phyloP scores from a whole-genome alignment of 306 rosid species.

The Clitoria ternatea region DNA sequence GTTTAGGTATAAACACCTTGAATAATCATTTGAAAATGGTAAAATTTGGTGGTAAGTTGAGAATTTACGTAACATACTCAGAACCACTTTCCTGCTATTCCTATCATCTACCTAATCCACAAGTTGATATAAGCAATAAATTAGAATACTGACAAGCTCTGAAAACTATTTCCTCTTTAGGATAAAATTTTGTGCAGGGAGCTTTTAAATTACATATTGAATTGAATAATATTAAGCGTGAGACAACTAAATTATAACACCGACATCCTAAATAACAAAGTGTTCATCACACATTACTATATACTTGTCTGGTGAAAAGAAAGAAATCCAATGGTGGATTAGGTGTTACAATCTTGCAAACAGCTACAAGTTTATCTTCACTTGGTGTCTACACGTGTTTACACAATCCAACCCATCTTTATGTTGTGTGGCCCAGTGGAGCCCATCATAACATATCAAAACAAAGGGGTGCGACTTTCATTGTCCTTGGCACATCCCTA shows the following conservation, averaged over 20 bases:
- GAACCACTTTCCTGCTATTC: background rate
- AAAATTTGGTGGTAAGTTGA: constrained; percentile 3
- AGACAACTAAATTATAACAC: background rate
- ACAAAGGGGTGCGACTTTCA: background rate
- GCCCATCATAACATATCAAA: background rate
- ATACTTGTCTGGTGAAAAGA: background rate
- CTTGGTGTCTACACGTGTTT: background rate
- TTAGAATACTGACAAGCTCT: background rate
- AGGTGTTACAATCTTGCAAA: background rate
- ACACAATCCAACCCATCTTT: background rate
- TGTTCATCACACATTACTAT: background rate
- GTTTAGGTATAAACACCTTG: background rate
- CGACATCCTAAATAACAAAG: background rate
- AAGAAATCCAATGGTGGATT: background rate
- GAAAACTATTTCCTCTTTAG: background rate
- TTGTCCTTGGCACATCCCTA: background rate
- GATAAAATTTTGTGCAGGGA: background rate
- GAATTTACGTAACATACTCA: background rate
- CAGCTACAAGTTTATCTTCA: background rate
- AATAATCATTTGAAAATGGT: background rate
- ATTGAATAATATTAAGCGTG: background rate
- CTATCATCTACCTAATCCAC: background rate
- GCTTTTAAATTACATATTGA: background rate
- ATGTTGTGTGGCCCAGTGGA: background rate
- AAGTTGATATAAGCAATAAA: too few species aligned